Base-by-base conservation (phyloP, 2,329 filamentous ascomycete species). In the Verticillium dahliae region DNA sequence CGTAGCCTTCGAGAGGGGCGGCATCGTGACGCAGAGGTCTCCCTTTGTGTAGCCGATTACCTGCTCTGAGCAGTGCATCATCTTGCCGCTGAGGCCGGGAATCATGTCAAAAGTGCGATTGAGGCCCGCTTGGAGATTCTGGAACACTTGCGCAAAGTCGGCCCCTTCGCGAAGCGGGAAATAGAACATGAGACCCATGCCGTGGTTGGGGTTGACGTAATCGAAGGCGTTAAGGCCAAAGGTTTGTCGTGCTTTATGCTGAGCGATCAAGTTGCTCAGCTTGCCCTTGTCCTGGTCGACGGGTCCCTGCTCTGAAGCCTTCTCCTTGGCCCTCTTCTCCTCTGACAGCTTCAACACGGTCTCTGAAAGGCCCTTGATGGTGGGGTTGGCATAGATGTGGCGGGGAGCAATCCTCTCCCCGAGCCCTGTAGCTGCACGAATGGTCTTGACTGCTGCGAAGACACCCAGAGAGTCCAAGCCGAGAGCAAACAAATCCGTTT, bases 361-460 rank as follows among this genome's bases (percentile, higher is more conserved):
- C 10, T 65, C 60, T 33, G 72, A 66, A 22, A 76, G 68, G 7
- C 65, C 69, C 37, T 41, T 37, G 38, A 70, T 61, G 0, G 70
- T 72, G 3, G 70, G 69, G 18, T 73, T 74, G 14, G 70, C 72
- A 58, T 76, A 76, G 4, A 76, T 55, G 57, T 75, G 70, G 15
- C 74, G 68, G 6, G 73, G 70, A 9, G 70, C 68, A 38, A 76
- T 62, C 59, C 66, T 56, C 15, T 73, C 71, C 6, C 65, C 63
- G 0, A 74, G 62, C 1, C 67, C 69, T 4, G 71, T 70, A 10
- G 69, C 70, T 22, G 65, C 65, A 27, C 71, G 66, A 31, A 77
- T 69, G 10, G 65, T 65, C 45, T 72, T 75, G 54, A 76, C 60
- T 15, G 67, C 69, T 0, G 62, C 63, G 52, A 71, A 71, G 0